Base-by-base conservation (phyloP, 2,329 filamentous ascomycete genomes). In the Verticillium klebahnii region DNA sequence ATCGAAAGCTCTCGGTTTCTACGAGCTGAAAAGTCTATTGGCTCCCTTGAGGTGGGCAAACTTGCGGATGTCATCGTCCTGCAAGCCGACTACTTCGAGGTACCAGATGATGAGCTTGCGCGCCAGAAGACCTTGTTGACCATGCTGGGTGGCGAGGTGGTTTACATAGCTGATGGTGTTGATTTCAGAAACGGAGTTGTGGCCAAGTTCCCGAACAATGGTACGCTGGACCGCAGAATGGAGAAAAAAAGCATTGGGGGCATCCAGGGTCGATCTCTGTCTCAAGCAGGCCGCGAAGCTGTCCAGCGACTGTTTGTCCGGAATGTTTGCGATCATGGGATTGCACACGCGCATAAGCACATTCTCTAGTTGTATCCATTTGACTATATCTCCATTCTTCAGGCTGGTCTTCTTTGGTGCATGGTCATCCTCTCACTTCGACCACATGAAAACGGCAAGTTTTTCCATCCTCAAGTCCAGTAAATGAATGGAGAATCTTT, bases 41-140 rank as follows among this genome's bases (percentile, higher is more conserved):
- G 69, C 2, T 70, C 69, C 2, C 61, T 71, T 0, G 69, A 71
- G 25, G 60, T 61, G 1, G 69, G 69, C n/a, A 71, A 71, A 56
- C 61, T 71, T 0, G 69, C 69, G 0, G 69, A 71, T 15, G 50
- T 71, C 14, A 69, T 71, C 1, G 39, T 71, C 9, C 61, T 71
- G 5, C 59, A 71, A 31, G 63, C 64, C 17, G 67, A 69, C 58
- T 71, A 70, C 62, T 68, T 71, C 54, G 60, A 67, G 52, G 67
- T 71, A 1, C 65, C 69, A 0, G 64, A 67, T 5, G 68, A 65
- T 7, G 66, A 68, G 57, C 59, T 71, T 2, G 69, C 67, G 1
- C 68, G 68, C 0, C 65, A 70, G 58, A 66, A 63, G 23, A 66
- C 69, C 1, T 55, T 71, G 29, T 63, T 71, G 5, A 71, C 68